These are phyloP conservation scores for Fusarium neocosmosporiellum DNA, from an alignment of 2,329 filamentous ascomycete species.

Conservation along the genomic window DNA sequence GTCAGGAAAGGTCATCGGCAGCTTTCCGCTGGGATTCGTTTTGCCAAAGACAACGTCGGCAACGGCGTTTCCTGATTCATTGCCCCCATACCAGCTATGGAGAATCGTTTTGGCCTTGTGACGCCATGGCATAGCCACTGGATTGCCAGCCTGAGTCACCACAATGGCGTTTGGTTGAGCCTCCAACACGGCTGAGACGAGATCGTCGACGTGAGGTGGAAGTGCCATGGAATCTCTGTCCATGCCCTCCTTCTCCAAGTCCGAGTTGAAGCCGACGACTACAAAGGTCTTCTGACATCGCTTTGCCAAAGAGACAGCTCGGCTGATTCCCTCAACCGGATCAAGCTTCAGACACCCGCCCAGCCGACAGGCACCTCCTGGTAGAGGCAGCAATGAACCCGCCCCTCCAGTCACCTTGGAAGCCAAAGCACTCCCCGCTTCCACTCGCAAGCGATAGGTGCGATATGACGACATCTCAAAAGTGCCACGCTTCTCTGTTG, in stretches of 20 bases:
- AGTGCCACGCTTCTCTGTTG: conserved; percentile 43
- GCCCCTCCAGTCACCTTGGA: conserved; percentile 12
- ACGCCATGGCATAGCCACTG: conserved; percentile 26
- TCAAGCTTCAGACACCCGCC: conserved; percentile 26
- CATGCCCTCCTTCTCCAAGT: conserved; percentile 26
- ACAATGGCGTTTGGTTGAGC: conserved; percentile 15
- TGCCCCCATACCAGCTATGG: conserved; percentile 30
- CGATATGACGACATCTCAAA: conserved; percentile 5
- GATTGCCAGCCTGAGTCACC: conserved; percentile 27
- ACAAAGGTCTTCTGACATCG: conserved; percentile 15
- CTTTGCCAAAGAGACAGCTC: conserved; percentile 11
- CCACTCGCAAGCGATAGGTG: conserved; percentile 22
- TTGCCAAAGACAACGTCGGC: conserved; percentile 25
- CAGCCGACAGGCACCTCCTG: conserved; percentile 30
- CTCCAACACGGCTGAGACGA: conserved; percentile 14
- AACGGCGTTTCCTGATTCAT: conserved; percentile 24
- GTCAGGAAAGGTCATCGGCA: conserved; percentile 16
- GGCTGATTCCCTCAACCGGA: conserved; percentile 4
- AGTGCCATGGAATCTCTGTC: conserved; percentile 23
- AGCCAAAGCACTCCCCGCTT: conserved; percentile 18
- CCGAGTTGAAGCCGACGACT: conserved; percentile 20
- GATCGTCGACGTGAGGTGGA: conserved; percentile 19
- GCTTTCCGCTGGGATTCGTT: conserved; percentile 21
- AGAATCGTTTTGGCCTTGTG: conserved; percentile 11
- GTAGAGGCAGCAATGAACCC: conserved; percentile 15